Conservation (phyloP, 257 asterid genomes). For the Forsythia viridissima region DNA sequence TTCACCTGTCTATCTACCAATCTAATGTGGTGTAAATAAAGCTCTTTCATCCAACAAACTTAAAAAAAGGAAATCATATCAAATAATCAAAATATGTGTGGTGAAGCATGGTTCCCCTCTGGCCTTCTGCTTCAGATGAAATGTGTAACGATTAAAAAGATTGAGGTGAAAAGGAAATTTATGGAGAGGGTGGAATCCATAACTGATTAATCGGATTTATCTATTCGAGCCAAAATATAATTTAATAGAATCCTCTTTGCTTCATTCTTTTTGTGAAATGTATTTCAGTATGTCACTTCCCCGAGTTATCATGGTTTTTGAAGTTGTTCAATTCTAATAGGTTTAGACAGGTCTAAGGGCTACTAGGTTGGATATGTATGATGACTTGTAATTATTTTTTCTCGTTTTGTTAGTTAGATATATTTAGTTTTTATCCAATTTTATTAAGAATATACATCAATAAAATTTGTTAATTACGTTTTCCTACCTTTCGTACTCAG, state of each 20-base stretch:
- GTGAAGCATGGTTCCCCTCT: background rate
- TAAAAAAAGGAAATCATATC: background rate
- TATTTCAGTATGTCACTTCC: background rate
- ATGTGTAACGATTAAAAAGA: background rate
- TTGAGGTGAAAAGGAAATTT: background rate
- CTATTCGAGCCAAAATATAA: background rate
- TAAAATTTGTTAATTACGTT: too few species aligned
- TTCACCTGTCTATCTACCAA: background rate
- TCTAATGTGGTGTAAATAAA: background rate
- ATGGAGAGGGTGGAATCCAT: background rate
- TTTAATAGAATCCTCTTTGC: background rate
- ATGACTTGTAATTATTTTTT: too few species aligned
- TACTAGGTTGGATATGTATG: background rate
- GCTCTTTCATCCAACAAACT: background rate
- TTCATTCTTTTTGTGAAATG: background rate
- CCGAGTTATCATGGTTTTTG: background rate
- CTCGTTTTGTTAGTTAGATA: too few species aligned
- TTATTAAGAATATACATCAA: too few species aligned
- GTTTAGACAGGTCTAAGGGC: background rate
- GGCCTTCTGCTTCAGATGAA: background rate
- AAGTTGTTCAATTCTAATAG: background rate
- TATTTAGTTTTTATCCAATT: too few species aligned
- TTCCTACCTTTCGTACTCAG: too few species aligned
- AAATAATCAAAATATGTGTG: background rate
- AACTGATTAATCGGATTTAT: background rate